Evolutionary conservation across 805 yeast species (phyloP).

Genomic region (Candida morakotiae): DNA sequence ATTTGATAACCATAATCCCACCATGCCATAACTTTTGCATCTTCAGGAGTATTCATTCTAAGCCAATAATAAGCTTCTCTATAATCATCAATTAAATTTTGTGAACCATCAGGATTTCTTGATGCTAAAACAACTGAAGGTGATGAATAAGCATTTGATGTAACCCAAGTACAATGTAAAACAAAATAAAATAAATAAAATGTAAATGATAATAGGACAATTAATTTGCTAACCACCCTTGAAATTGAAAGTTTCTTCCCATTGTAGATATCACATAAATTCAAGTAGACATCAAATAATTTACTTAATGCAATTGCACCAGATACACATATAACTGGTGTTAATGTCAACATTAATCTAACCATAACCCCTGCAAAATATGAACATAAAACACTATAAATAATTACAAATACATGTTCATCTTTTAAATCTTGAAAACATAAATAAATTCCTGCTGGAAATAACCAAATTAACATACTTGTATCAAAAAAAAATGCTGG

Average conservation of each 20-base stretch:
- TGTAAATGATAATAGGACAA: slow-evolving; percentile 64
- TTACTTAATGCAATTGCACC: slow-evolving; percentile 87
- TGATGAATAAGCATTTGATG: slow-evolving; percentile 91
- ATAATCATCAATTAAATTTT: slow-evolving; percentile 86
- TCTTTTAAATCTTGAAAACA: slow-evolving; percentile 85
- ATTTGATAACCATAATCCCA: slow-evolving; percentile 99
- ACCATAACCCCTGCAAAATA: slow-evolving; percentile 99
- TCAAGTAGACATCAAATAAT: slow-evolving; percentile 76
- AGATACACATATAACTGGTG: slow-evolving; percentile 92
- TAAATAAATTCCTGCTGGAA: slow-evolving; percentile 95
- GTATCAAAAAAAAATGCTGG: slow-evolving; percentile 96
- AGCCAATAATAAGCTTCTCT: slow-evolving; percentile 99
- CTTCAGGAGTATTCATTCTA: slow-evolving; percentile 96
- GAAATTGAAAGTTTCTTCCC: slow-evolving; percentile 16
- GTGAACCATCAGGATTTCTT: slow-evolving; percentile 78
- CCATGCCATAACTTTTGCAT: slow-evolving; percentile 96
- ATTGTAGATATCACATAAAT: slow-evolving; percentile 45
- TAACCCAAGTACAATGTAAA: slow-evolving; percentile 95
- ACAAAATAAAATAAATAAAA: slow-evolving; percentile 80
- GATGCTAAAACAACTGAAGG: slow-evolving; percentile 96
- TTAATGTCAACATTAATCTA: slow-evolving; percentile 92
- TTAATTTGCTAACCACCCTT: slow-evolving; percentile 49
- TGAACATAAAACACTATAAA: slow-evolving; percentile 88
- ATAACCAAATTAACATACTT: slow-evolving; percentile 89
- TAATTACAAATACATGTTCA: slow-evolving; percentile 90